A percentile compares a stretch with the other conserved stretches of the same genome.
Evolutionary conservation across 192 early-diverging fungal genomes (phyloP).

Genomic region (Rhizophagus sp.): DNA sequence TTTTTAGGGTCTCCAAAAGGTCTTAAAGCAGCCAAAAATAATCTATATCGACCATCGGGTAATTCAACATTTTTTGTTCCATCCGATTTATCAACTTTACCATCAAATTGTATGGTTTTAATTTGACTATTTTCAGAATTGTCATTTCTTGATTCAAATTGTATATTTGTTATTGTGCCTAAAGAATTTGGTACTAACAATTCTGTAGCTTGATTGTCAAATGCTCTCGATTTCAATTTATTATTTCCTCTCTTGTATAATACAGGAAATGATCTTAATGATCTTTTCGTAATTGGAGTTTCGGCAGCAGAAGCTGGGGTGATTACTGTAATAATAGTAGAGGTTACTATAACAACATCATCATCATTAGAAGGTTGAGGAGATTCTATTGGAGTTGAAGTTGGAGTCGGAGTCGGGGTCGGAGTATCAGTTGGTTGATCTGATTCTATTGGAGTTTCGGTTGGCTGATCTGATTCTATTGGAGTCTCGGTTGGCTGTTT

Average conservation of each 20-base stretch:
- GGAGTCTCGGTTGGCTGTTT: too few species aligned
- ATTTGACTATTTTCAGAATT: background rate
- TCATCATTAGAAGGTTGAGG: background rate
- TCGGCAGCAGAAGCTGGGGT: background rate
- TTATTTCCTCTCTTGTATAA: background rate
- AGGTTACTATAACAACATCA: background rate
- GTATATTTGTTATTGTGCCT: background rate
- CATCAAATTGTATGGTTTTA: background rate
- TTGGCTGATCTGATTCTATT: background rate
- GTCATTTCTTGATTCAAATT: background rate
- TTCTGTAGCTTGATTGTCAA: background rate
- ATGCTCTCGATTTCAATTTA: background rate
- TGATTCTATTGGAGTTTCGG: too few species aligned
- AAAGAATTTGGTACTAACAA: constrained; percentile 10
- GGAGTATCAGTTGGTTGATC: background rate
- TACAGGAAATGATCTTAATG: background rate
- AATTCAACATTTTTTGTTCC: constrained; percentile 15
- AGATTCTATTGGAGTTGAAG: too few species aligned
- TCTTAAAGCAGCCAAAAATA: constrained; percentile 37
- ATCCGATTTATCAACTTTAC: background rate
- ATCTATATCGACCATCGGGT: constrained; percentile 35
- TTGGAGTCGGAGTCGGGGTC: too few species aligned
- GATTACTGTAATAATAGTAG: background rate
- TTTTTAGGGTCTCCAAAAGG: constrained; percentile 35
- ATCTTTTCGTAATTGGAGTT: background rate